Evolutionary conservation across 345 rosid genomes (phyloP).

Genomic region (Acer negundo): DNA sequence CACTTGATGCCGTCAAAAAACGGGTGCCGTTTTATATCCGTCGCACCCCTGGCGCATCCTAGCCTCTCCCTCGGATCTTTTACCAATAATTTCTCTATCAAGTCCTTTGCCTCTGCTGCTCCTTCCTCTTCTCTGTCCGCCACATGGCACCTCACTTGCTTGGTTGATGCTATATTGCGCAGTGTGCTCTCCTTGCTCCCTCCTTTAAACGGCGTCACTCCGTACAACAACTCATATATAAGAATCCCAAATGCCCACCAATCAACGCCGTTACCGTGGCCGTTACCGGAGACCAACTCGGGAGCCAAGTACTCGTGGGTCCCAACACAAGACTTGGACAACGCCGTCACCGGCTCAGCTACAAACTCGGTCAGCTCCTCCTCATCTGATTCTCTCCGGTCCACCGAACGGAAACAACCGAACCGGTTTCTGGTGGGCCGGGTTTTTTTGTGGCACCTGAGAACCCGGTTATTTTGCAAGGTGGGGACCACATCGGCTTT

Average conservation of each 20-base stretch:
- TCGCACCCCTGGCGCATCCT: constrained; percentile 77
- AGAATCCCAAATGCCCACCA: constrained; percentile 97
- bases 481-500: constrained; percentile 62
- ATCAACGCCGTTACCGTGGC: constrained; percentile 90
- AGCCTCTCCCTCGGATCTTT: constrained; percentile 77
- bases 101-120: constrained; percentile 57
- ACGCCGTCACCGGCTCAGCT: constrained; percentile 67
- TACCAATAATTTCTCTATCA: constrained; percentile 71
- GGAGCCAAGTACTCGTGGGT: constrained; percentile 95
- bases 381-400: constrained; percentile 28
- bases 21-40: constrained; percentile 73
- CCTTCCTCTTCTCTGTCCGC: constrained; percentile 45
- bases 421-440: constrained; percentile 8
- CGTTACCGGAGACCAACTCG: constrained; percentile 73
- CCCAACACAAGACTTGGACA: constrained; percentile 77
- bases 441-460: not conserved
- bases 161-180: constrained; percentile 58
- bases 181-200: constrained; percentile 68
- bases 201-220: constrained; percentile 86
- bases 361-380: constrained; percentile 51
- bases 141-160: constrained; percentile 39
- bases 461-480: constrained; percentile 21
- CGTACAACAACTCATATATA: constrained; percentile 66
- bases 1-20: constrained; percentile 77
- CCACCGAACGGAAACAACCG: constrained; percentile 34